Percentiles rank a stretch among this genome's conserved stretches.
These are phyloP conservation scores for Colletotrichum musicola DNA, from an alignment of 2,329 filamentous ascomycete genomes.

Conservation along the genomic window DNA sequence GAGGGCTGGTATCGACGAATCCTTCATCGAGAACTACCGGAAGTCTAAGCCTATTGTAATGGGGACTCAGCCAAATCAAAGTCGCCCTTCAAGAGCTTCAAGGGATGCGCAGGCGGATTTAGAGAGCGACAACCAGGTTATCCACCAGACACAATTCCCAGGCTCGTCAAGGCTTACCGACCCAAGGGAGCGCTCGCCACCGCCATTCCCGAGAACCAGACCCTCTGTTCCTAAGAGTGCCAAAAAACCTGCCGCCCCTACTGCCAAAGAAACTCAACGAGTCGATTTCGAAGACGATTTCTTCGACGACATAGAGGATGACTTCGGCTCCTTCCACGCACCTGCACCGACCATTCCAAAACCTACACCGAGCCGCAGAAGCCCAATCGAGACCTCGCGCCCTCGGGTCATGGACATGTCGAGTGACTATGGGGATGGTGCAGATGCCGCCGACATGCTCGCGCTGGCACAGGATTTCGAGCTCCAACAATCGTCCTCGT, in stretches of 20 bases:
- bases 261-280: neutral
- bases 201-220: constrained; percentile 41
- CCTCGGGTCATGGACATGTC: constrained; percentile 50
- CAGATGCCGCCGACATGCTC: constrained; percentile 62
- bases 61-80: constrained; percentile 44
- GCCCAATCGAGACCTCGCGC: constrained; percentile 16
- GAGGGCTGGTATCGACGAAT: constrained; percentile 59
- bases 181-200: constrained; percentile 32
- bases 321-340: constrained; percentile 22
- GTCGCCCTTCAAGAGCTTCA: constrained; percentile 30
- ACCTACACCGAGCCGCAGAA: constrained; percentile 16
- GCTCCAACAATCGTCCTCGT: constrained; percentile 51
- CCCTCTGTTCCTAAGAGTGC: neutral
- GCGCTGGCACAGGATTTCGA: constrained; percentile 66
- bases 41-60: constrained; percentile 43
- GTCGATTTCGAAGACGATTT: constrained; percentile 51
- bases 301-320: constrained; percentile 44
- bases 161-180: constrained; percentile 36
- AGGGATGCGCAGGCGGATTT: constrained; percentile 36
- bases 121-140: constrained; percentile 59
- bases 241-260: neutral
- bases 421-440: constrained; percentile 62
- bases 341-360: constrained; percentile 14
- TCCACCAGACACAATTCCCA: constrained; percentile 65
- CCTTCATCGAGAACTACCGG: constrained; percentile 50